phyloP scores from a whole-genome alignment of 257 asterid genomes.

The Nyctanthes arbortristis region DNA sequence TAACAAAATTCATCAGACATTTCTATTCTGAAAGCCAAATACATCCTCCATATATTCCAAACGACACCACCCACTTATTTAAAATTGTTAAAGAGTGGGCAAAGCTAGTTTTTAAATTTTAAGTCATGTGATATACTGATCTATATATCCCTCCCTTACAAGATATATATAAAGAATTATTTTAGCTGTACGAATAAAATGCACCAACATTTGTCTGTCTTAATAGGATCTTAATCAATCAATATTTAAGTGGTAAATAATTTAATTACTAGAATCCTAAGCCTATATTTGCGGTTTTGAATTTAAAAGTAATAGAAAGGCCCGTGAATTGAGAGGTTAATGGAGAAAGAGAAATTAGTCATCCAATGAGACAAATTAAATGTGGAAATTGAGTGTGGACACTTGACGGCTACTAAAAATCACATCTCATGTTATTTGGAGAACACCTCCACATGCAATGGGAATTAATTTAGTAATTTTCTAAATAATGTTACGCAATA shows the following conservation, averaged over 20 bases:
- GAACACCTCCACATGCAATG: slow-evolving; percentile 35
- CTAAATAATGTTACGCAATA: too few relatives aligned
- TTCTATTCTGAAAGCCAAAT: too few relatives aligned
- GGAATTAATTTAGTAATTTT: slow-evolving; percentile 2
- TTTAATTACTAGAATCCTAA: slow-evolving; percentile 22
- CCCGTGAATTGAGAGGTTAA: slow-evolving; percentile 32
- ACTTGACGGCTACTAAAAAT: slow-evolving; percentile 40
- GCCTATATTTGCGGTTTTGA: slow-evolving; percentile 15
- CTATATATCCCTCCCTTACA: too few relatives aligned
- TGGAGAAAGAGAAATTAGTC: slow-evolving; percentile 9
- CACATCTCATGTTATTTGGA: slow-evolving; percentile 32
- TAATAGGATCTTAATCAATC: not conserved
- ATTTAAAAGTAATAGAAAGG: slow-evolving; percentile 14
- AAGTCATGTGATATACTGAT: slow-evolving; percentile 44
- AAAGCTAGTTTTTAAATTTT: slow-evolving; percentile 51
- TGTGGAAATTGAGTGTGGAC: slow-evolving; percentile 29
- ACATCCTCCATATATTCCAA: slow-evolving; percentile 31
- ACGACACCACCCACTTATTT: slow-evolving; percentile 32
- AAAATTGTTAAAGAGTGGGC: slow-evolving; percentile 29
- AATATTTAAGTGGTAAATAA: slow-evolving; percentile 7
- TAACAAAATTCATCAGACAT: too few relatives aligned
- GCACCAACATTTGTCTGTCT: too few relatives aligned
- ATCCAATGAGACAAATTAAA: slow-evolving; percentile 41
- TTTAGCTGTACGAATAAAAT: too few relatives aligned
- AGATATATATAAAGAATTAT: too few relatives aligned